phyloP scores from a whole-genome alignment of 371 early-diverging fungal species.

The Zopfochytrium polystomum region DNA sequence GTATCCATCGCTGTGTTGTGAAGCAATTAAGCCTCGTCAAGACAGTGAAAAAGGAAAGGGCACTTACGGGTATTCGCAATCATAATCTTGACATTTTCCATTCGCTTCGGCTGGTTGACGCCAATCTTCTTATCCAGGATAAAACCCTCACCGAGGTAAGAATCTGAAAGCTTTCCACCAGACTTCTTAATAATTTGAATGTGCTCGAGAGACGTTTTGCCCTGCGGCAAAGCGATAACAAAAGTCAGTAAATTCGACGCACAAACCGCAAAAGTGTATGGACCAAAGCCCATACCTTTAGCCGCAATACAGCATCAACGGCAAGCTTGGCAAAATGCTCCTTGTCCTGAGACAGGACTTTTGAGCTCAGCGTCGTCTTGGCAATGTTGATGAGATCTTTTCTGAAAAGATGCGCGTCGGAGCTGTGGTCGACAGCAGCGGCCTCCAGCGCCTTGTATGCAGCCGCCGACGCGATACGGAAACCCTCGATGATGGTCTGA shows the following conservation, averaged over 20 bases:
- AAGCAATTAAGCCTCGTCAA: constrained; percentile 3
- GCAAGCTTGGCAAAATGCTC: constrained; percentile 96
- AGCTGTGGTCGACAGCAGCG: constrained; percentile 78
- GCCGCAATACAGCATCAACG: constrained; percentile 94
- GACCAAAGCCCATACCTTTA: constrained; percentile 54
- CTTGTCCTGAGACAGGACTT: constrained; percentile 96
- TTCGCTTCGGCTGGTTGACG: constrained; percentile 93
- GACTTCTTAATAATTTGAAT: constrained; percentile 99
- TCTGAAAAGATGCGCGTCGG: constrained; percentile 66
- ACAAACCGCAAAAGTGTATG: too few species aligned
- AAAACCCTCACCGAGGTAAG: constrained; percentile 97
- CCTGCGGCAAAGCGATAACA: too few species aligned
- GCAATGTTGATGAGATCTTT: constrained; percentile 95
- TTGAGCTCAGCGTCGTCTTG: constrained; percentile 96
- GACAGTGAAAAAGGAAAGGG: not conserved
- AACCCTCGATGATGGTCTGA: constrained; percentile 95
- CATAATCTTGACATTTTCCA: constrained; percentile 95
- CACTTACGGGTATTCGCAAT: constrained; percentile 95
- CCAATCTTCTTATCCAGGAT: constrained; percentile 98
- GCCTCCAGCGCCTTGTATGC: constrained; percentile 85
- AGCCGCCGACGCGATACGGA: constrained; percentile 84
- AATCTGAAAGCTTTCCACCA: constrained; percentile 95
- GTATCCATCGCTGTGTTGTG: constrained; percentile 87
- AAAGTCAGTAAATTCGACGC: too few species aligned
- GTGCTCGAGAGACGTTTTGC: constrained; percentile 94